Evolutionary conservation across 176 grass and related monocot genomes (phyloP).

Genomic region (Bothriochloa decipiens): DNA sequence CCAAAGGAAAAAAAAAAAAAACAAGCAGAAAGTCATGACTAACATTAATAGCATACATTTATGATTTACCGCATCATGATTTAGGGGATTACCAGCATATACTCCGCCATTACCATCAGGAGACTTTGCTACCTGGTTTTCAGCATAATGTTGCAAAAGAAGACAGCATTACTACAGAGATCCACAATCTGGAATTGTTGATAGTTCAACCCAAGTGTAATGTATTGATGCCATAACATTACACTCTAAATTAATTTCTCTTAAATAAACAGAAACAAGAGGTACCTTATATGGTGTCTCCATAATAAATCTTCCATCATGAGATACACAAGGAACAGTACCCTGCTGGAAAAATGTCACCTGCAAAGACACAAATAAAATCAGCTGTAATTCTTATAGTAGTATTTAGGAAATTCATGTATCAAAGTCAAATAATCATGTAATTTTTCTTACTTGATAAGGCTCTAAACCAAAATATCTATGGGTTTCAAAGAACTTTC

Average conservation of each 20-base stretch:
- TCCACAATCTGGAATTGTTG: background rate
- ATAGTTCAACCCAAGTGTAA: slow-evolving; percentile 14
- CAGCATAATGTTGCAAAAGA: slow-evolving; percentile 37
- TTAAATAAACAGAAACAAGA: slow-evolving; percentile 2
- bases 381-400: slow-evolving; percentile 19
- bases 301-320: slow-evolving; percentile 90
- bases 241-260: background rate
- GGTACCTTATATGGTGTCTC: slow-evolving; percentile 81
- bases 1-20: slow-evolving; percentile 14
- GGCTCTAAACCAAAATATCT: slow-evolving; percentile 88
- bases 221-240: background rate
- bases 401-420: background rate
- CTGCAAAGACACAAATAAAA: slow-evolving; percentile 42
- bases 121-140: slow-evolving; percentile 75
- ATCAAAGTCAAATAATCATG: slow-evolving; percentile 12
- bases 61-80: slow-evolving; percentile 3
- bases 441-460: slow-evolving; percentile 64
- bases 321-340: slow-evolving; percentile 85
- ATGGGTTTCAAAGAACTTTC: slow-evolving; percentile 70
- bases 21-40: slow-evolving; percentile 8
- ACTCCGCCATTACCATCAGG: slow-evolving; percentile 88
- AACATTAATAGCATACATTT: slow-evolving; percentile 16
- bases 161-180: slow-evolving; percentile 20
- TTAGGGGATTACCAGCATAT: slow-evolving; percentile 67
- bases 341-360: slow-evolving; percentile 88